A percentile compares a stretch with the other conserved stretches of the same genome.
These are phyloP conservation scores for Conticribra guillardii DNA, from an alignment of 108 stramenopile species.

Conservation along the genomic window DNA sequence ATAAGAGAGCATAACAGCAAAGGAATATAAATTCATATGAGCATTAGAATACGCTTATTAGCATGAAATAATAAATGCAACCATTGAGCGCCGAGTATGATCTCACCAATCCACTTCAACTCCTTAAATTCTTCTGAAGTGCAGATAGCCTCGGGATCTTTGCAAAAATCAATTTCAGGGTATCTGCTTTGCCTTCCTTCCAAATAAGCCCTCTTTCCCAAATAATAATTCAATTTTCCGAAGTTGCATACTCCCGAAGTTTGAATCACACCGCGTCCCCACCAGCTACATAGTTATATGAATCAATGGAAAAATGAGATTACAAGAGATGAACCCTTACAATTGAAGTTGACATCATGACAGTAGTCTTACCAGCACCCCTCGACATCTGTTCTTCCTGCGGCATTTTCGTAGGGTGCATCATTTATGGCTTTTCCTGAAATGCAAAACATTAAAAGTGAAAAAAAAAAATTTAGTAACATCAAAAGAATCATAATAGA, in stretches of 20 bases:
- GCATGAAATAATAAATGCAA: background rate
- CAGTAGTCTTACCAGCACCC: constrained; percentile 53
- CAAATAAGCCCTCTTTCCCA: constrained; percentile 49
- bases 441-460: background rate
- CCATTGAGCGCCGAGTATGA: background rate
- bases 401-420: constrained; percentile 35
- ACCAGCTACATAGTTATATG: constrained; percentile 36
- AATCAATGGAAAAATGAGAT: background rate
- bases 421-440: constrained; percentile 39
- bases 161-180: constrained; percentile 56
- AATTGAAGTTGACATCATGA: no score
- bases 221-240: constrained; percentile 54
- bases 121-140: constrained; percentile 38
- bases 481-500: no score
- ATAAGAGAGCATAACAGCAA: background rate
- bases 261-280: constrained; percentile 61
- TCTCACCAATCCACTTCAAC: constrained; percentile 43
- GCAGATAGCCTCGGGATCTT: constrained; percentile 49
- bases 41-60: background rate
- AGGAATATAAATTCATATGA: background rate
- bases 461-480: no score
- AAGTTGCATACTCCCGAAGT: constrained; percentile 47
- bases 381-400: constrained; percentile 54
- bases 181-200: constrained; percentile 52
- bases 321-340: no score